Percentiles rank a stretch among this genome's conserved stretches.
Conservation (phyloP, 2,329 filamentous ascomycete genomes). For the Reticulascus tulasneorum region DNA sequence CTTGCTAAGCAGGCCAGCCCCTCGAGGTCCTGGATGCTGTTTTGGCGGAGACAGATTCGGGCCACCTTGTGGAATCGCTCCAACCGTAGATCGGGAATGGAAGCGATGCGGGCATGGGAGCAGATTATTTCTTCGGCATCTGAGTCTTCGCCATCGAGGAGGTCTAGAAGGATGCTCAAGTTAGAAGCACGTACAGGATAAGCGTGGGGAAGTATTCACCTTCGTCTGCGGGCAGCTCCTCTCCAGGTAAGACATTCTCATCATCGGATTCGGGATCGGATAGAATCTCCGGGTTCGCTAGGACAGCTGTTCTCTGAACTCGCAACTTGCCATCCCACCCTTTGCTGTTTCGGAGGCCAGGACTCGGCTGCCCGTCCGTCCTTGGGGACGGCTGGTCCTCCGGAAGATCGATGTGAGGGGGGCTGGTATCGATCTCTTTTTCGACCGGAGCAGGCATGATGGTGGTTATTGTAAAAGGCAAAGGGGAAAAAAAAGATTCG, state of each 20-base stretch:
- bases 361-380: conserved; percentile 39
- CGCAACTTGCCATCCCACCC: conserved; percentile 85
- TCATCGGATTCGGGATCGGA: conserved; percentile 80
- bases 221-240: conserved; percentile 78
- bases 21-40: conserved; percentile 76
- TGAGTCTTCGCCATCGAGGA: conserved; percentile 56
- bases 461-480: too few species aligned
- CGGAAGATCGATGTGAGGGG: conserved; percentile 45
- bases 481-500: conserved; percentile 2
- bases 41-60: conserved; percentile 88
- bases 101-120: conserved; percentile 79
- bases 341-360: conserved; percentile 53
- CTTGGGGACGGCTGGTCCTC: conserved; percentile 36
- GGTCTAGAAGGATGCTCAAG: conserved; percentile 38
- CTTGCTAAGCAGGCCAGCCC: conserved; percentile 63
- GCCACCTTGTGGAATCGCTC: conserved; percentile 75
- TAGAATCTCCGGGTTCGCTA: conserved; percentile 76
- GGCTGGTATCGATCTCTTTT: conserved; percentile 30
- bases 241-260: conserved; percentile 63
- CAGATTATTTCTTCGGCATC: conserved; percentile 78
- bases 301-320: conserved; percentile 63
- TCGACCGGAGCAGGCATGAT: conserved; percentile 38
- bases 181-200: neutral
- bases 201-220: conserved; percentile 40
- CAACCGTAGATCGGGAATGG: conserved; percentile 73